phyloP scores from a whole-genome alignment of 306 rosid species.

The Lagenaria siceraria region DNA sequence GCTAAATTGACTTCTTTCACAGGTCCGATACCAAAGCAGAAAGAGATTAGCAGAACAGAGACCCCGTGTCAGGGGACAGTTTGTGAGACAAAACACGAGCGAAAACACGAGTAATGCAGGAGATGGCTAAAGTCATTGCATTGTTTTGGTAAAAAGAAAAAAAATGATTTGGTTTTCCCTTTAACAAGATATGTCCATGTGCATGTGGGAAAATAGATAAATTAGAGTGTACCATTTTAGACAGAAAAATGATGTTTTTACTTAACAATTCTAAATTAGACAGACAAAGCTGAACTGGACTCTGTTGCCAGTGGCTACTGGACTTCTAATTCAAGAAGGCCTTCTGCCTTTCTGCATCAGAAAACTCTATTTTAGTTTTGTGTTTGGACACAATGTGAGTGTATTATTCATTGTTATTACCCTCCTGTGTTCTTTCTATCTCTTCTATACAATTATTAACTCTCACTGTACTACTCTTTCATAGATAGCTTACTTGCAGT shows the following conservation, averaged over 20 bases:
- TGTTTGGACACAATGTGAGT: neutral
- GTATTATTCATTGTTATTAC: neutral
- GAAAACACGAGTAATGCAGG: constrained; percentile 35
- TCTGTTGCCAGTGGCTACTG: constrained; percentile 1
- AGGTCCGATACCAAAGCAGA: constrained; percentile 73
- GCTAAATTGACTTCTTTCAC: constrained; percentile 4
- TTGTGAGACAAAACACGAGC: constrained; percentile 39
- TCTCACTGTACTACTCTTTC: neutral
- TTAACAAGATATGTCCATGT: neutral
- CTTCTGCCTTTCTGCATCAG: constrained; percentile 11
- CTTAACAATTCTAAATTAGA: constrained; percentile 5
- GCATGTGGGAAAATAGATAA: constrained; percentile 4
- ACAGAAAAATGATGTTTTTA: constrained; percentile 1
- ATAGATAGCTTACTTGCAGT: neutral
- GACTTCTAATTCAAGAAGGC: constrained; percentile 5
- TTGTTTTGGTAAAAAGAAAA: neutral
- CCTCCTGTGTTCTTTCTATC: neutral
- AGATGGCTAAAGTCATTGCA: constrained; percentile 32
- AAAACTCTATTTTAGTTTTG: neutral
- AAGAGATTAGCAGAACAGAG: constrained; percentile 63
- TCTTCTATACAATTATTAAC: neutral
- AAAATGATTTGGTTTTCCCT: constrained; percentile 3
- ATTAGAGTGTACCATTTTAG: constrained; percentile 8
- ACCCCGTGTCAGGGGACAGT: constrained; percentile 60
- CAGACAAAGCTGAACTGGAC: constrained; percentile 4